These are phyloP conservation scores for Fusarium sp. DNA, from an alignment of 2,329 filamentous ascomycete species.

Conservation along the genomic window DNA sequence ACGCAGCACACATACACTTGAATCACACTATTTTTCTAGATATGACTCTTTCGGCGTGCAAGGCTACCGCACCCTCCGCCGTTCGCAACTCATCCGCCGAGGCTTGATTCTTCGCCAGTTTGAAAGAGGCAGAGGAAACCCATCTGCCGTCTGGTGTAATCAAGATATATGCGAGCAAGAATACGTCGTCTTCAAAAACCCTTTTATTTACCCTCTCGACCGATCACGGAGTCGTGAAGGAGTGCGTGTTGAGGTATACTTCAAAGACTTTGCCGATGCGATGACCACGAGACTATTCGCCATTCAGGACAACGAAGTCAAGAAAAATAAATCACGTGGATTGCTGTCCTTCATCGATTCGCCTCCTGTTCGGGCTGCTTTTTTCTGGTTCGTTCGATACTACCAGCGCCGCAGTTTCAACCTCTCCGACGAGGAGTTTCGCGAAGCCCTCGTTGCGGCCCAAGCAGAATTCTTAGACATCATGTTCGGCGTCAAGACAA, in stretches of 20 bases:
- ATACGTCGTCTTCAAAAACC: conserved; percentile 18
- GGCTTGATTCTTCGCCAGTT: conserved; percentile 35
- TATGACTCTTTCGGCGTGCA: background rate
- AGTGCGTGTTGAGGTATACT: conserved; percentile 31
- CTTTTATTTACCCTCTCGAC: conserved; percentile 18
- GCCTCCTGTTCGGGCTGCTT: conserved; percentile 45
- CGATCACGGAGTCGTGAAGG: conserved; percentile 9
- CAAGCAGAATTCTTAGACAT: conserved; percentile 28
- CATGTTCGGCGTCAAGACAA: conserved; percentile 38
- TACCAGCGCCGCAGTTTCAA: conserved; percentile 1
- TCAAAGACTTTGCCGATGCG: conserved; percentile 36
- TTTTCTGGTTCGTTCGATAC: conserved; percentile 32
- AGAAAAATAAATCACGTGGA: conserved; percentile 26
- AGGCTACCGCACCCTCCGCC: conserved; percentile 24
- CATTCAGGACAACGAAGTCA: conserved; percentile 5
- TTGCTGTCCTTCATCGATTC: conserved; percentile 46
- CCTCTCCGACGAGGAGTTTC: conserved; percentile 12
- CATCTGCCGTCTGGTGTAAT: conserved; percentile 36
- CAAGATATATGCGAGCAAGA: conserved; percentile 31
- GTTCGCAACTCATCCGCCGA: conserved; percentile 28
- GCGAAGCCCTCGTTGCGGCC: conserved; percentile 16
- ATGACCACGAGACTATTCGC: conserved; percentile 29
- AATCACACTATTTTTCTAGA: background rate
- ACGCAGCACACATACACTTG: background rate
- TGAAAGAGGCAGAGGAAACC: conserved; percentile 37